Base-by-base conservation (phyloP, 306 rosid species). In the Cucurbita maxima region DNA sequence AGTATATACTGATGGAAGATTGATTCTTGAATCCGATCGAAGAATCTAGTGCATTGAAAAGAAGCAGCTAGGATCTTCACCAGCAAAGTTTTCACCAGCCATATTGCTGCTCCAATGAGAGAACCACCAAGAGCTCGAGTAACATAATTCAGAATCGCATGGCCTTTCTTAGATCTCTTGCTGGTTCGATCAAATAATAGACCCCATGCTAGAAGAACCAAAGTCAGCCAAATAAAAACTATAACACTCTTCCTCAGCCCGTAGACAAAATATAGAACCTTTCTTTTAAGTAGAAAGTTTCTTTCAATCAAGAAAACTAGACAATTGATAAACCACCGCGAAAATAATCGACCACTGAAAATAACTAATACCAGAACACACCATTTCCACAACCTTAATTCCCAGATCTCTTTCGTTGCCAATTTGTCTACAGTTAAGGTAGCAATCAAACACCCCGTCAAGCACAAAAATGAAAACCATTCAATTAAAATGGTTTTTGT, bases 1-100 rank as follows among this genome's bases (percentile, higher is more conserved):
- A 93, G 79, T 69, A 90, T 83, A 76, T 93, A 88, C 78, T 90
- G 96, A 77, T 88, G 96, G 78, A 90, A 86, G 61, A 93, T 83
- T 8, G 97, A 83, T 79, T 86, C 92, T 78, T 93, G 96, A 76
- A 93, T 87, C 83, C 97, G 81, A 72, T 93, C 96, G 59, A 93
- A 93, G 86, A 88, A 93, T 47, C 96, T 80, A 7, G 87, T 38
- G 40, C 87, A 83, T 72, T 90, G 97, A 75, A 93, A 93, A 56
- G 86, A 61, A 45, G 96, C 83, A 53, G 96, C 79, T 19, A 90
- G 73, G 10, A 88, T 71, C 79, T 93, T 93, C 75, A 92, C 86
- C 38, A 88, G 78, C 75, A 92, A 66, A 15, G 77, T 85, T 74
- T 92, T 89, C 59, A 55, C 47, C 20, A 92, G 66, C 97, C 97